Base-by-base conservation (phyloP, 345 rosid genomes). In the Crucihimalaya himalaica region DNA sequence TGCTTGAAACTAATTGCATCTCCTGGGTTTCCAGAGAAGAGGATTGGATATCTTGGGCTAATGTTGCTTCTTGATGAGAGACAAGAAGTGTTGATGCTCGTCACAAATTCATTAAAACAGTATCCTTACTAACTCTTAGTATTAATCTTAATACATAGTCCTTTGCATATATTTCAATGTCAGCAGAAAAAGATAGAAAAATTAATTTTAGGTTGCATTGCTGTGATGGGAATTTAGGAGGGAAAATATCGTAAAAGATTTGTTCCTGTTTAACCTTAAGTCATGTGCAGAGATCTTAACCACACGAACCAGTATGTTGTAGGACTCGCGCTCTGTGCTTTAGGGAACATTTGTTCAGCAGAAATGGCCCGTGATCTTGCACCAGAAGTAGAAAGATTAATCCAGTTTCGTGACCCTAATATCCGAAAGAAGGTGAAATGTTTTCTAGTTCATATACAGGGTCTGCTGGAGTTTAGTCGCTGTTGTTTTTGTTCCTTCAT, bases 281-380 rank as follows among this genome's bases (percentile, higher is more conserved):
- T 68, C 83, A 58, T 43, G 50, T 71, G 48, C 83, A 96, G 99
- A 88, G 99, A 96, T 82, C 98, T 96, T 72, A 92, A 92, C 77
- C 99, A 96, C 80, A 67, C 91, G 32, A 92, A 92, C 84, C 99
- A 90, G 88, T 92, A 96, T 71, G 88, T 90, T 68, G 97, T 96
- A 76, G 99, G 99, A 73, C 95, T 96, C 53, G 98, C 99, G 23
- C 96, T 96, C 77, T 96, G 99, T 90, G 99, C 99, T 82, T 83
- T 96, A 81, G 99, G 99, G 70, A 96, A 96, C 68, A 96, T 92
- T 65, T 92, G 97, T 68, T 96, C 98, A 8, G 98, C 98, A 23
- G 98, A 96, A 81, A 96, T 96, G 98, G 98, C 99, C n/a, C 95
- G 97, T 76, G 99, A 92, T 88, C 96, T 96, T 79, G 99, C 98